phyloP scores from a whole-genome alignment of 2,329 filamentous ascomycete species.

The Torrubiella hemipterigena region DNA sequence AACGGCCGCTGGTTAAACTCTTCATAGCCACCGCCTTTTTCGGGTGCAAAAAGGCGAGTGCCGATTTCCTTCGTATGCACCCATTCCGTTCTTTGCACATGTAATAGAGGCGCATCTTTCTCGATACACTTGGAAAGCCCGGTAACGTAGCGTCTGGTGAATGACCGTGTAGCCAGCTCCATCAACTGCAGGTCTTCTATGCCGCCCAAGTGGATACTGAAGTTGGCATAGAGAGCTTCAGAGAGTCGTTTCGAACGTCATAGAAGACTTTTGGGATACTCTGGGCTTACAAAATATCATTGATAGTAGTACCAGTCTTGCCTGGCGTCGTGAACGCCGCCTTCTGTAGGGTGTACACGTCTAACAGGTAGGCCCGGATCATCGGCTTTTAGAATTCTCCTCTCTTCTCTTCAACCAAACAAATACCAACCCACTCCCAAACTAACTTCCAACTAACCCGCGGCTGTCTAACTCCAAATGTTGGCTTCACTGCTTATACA shows the following conservation, averaged over 20 bases:
- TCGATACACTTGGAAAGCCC: constrained; percentile 19
- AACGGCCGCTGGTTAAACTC: constrained; percentile 36
- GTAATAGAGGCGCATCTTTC: constrained; percentile 10
- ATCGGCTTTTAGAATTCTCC: no score
- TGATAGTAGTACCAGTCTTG: neutral
- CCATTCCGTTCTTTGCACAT: constrained; percentile 13
- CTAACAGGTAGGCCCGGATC: neutral
- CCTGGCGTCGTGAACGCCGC: neutral
- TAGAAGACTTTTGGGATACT: constrained; percentile 41
- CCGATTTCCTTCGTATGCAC: constrained; percentile 23
- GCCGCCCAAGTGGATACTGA: constrained; percentile 25
- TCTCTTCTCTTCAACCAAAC: no score
- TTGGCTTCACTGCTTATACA: no score
- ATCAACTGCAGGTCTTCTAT: constrained; percentile 44
- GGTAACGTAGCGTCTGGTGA: constrained; percentile 7
- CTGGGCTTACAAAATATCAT: neutral
- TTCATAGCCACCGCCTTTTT: constrained; percentile 28
- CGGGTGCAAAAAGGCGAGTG: constrained; percentile 23
- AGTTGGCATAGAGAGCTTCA: constrained; percentile 39
- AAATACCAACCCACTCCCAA: no score
- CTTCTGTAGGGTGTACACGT: neutral
- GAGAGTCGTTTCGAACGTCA: constrained; percentile 45
- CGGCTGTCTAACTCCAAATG: no score
- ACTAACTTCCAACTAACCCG: no score
- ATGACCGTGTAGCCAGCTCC: constrained; percentile 27